phyloP scores from a whole-genome alignment of 2,329 filamentous ascomycete genomes.

The Chaetomiaceae sp. region DNA sequence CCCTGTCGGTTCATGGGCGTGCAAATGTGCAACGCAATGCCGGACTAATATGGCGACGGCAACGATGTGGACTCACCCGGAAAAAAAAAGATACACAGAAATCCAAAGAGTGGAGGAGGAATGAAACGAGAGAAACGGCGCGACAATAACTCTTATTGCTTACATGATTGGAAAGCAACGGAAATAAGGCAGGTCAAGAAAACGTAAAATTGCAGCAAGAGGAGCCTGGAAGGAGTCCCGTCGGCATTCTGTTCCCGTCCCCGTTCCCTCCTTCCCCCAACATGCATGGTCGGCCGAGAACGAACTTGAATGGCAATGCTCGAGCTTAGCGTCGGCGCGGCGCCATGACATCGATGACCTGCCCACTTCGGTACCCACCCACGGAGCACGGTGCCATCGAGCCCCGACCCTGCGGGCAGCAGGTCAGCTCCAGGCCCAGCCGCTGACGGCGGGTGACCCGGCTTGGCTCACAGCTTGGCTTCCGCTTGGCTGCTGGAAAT shows the following conservation, averaged over 20 bases:
- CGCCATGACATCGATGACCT: constrained; percentile 5
- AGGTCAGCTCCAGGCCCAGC: no score
- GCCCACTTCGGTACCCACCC: background rate
- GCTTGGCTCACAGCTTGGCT: background rate
- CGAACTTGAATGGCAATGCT: background rate
- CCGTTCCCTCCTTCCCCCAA: background rate
- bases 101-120: background rate
- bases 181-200: background rate
- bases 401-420: background rate
- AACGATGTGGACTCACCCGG: background rate
- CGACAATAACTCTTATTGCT: background rate
- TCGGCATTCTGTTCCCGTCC: background rate
- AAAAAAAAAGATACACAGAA: background rate
- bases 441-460: background rate
- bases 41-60: background rate
- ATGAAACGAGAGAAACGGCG: background rate
- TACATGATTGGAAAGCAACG: background rate
- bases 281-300: background rate
- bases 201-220: background rate
- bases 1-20: background rate
- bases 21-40: background rate
- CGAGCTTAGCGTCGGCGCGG: background rate
- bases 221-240: background rate
- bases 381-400: constrained; percentile 5
- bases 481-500: no score